Percentiles rank a stretch among this genome's conserved stretches.
Evolutionary conservation across 2,329 filamentous ascomycete genomes (phyloP).

Genomic region (Fusarium zealandicum): DNA sequence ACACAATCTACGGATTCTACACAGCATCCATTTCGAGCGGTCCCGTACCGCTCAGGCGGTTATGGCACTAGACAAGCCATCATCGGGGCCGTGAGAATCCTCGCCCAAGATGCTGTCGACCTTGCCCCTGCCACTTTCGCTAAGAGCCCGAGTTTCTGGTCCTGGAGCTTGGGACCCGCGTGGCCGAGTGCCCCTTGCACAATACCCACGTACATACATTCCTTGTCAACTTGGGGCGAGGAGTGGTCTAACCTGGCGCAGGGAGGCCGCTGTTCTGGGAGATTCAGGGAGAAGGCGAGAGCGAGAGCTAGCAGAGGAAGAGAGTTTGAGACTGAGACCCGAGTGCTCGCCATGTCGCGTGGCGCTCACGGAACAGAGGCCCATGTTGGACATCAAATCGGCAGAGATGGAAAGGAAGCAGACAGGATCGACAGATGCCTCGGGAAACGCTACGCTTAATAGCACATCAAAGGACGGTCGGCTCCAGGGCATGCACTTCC

Average conservation of each 20-base stretch:
- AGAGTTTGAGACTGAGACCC: slow-evolving; percentile 8
- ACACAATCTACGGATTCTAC: neutral
- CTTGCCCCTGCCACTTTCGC: slow-evolving; percentile 37
- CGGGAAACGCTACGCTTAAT: slow-evolving; percentile 25
- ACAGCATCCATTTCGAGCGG: slow-evolving; percentile 15
- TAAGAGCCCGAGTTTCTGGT: slow-evolving; percentile 41
- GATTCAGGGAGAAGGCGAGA: slow-evolving; percentile 3
- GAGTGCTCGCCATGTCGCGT: slow-evolving; percentile 23
- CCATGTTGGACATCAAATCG: slow-evolving; percentile 21
- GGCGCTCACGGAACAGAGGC: slow-evolving; percentile 23
- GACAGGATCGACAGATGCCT: slow-evolving; percentile 35
- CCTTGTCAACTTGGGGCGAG: slow-evolving; percentile 28
- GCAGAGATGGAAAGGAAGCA: slow-evolving; percentile 18
- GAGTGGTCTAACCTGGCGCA: slow-evolving; percentile 31
- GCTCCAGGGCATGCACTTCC: slow-evolving; percentile 34
- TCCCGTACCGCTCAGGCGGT: slow-evolving; percentile 19
- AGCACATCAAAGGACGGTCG: slow-evolving; percentile 17
- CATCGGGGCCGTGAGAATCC: slow-evolving; percentile 16
- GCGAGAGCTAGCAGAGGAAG: neutral
- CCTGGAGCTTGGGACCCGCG: slow-evolving; percentile 38
- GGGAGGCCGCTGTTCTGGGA: slow-evolving; percentile 24
- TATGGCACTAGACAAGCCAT: slow-evolving; percentile 19
- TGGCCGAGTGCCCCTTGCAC: slow-evolving; percentile 30
- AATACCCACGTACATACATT: slow-evolving; percentile 22
- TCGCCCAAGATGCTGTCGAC: slow-evolving; percentile 23